Base-by-base conservation (phyloP, 2,329 filamentous ascomycete species). In the Aspergillus chevalieri region DNA sequence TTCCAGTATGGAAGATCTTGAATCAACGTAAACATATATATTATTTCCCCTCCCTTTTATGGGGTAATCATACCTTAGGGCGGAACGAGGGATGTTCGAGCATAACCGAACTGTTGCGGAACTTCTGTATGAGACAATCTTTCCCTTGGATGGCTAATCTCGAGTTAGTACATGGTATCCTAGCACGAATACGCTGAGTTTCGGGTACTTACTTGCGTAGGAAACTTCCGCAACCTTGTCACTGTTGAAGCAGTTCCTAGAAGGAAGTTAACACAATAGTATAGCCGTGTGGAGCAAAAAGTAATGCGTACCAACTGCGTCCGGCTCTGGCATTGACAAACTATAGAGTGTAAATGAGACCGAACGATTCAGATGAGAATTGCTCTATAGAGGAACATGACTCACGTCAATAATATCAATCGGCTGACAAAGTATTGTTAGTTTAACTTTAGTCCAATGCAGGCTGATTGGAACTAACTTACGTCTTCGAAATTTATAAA, bases 61-160 rank as follows among this genome's bases (percentile, higher is more conserved):
- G 34, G 12, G n/a, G 3, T n/a, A 5, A 6, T 52, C 65, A 57
- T 67, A 90, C 86, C 78, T 94, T 94, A 0, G 93, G 93, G 1
- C 89, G 84, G 61, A 89, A 95, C 47, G 86, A 83, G 0, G 82
- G 77, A 9, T 84, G 81, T 70, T 97, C 91, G 1, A 92, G 77
- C 89, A 97, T 96, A 26, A 98, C 90, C 0, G 89, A 92, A 36
- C 89, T 95, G 73, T 98, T 98, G 33, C 93, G 85, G 64, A 98
- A 98, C 65, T 97, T 96, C 67, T 94, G 87, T 6, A 96, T 82
- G 0, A 97, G 78, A 55, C 89, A 92, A 63, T 95, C 90, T 55
- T 86, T 86, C 43, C 93, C 93, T 74, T 98, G 93, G 52, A 95
- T 92, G 10, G 91, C 87, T 90, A 50, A 39, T 44, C 33, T 47